Evolutionary conservation across 2,329 filamentous ascomycete species (phyloP).

Genomic region (Boeremia lycopersici): DNA sequence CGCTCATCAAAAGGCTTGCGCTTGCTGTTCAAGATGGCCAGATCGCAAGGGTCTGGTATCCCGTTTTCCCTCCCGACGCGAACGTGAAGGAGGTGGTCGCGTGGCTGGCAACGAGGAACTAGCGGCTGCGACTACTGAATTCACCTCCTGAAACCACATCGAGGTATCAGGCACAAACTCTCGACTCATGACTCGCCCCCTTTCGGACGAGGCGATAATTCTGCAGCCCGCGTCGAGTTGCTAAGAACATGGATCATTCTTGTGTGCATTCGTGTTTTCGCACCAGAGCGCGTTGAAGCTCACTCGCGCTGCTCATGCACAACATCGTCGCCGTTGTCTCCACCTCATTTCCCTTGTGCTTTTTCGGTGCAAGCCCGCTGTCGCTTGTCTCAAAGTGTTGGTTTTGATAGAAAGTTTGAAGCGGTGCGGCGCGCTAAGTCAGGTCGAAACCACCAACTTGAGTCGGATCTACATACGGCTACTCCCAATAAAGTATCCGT

Average conservation of each 20-base stretch:
- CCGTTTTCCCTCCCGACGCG: slow-evolving; percentile 51
- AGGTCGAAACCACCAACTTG: slow-evolving; percentile 34
- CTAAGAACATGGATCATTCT: slow-evolving; percentile 1
- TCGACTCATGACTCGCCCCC: slow-evolving; percentile 25
- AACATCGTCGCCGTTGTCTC: slow-evolving; percentile 11
- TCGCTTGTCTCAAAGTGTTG: slow-evolving; percentile 19
- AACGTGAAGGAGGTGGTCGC: slow-evolving; percentile 48
- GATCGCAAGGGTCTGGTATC: slow-evolving; percentile 52
- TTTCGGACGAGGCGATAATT: not conserved
- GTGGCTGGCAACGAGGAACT: slow-evolving; percentile 38
- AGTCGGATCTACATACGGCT: slow-evolving; percentile 25
- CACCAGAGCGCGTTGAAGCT: not conserved
- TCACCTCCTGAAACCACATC: slow-evolving; percentile 31
- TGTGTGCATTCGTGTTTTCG: not conserved
- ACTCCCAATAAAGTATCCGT: slow-evolving; percentile 36
- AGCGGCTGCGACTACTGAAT: slow-evolving; percentile 27
- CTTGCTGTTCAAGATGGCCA: slow-evolving; percentile 49
- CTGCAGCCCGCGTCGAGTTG: not conserved
- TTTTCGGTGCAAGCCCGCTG: slow-evolving; percentile 14
- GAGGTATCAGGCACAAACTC: slow-evolving; percentile 23
- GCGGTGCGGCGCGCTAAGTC: slow-evolving; percentile 31
- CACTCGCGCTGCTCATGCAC: slow-evolving; percentile 8
- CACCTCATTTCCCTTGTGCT: slow-evolving; percentile 14
- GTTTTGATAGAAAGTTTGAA: slow-evolving; percentile 27
- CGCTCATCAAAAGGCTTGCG: slow-evolving; percentile 47